Evolutionary conservation across 108 stramenopile genomes (phyloP).

Genomic region (Asterionellopsis glacialis): DNA sequence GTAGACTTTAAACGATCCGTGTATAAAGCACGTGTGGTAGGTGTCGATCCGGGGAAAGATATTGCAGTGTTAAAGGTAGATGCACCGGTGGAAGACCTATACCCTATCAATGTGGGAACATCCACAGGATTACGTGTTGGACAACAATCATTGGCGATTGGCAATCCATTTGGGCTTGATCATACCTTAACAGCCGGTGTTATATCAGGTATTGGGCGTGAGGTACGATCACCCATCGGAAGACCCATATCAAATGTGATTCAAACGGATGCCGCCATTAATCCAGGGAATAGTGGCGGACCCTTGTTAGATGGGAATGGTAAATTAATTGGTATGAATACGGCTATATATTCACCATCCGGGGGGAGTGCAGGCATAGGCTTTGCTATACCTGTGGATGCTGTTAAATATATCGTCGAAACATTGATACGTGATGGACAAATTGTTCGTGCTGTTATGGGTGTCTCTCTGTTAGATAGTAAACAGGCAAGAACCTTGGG

Average conservation of each 20-base stretch:
- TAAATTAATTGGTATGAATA: constrained; percentile 91
- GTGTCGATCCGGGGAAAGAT: constrained; percentile 92
- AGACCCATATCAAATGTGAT: constrained; percentile 95
- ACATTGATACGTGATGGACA: constrained; percentile 81
- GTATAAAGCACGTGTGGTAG: constrained; percentile 76
- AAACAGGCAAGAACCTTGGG: constrained; percentile 86
- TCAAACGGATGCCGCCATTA: constrained; percentile 90
- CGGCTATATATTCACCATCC: constrained; percentile 85
- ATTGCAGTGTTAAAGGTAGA: constrained; percentile 89
- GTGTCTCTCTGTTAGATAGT: constrained; percentile 84
- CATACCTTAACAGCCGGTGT: constrained; percentile 81
- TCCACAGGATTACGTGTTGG: constrained; percentile 61
- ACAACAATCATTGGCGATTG: constrained; percentile 79
- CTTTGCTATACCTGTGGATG: constrained; percentile 93
- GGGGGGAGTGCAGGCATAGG: constrained; percentile 91
- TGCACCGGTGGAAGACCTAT: constrained; percentile 40
- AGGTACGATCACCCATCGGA: constrained; percentile 81
- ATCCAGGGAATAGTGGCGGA: constrained; percentile 85
- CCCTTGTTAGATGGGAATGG: constrained; percentile 76
- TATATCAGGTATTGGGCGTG: constrained; percentile 72
- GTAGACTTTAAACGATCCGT: constrained; percentile 38
- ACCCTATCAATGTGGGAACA: constrained; percentile 59
- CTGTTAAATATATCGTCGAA: constrained; percentile 69
- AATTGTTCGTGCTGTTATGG: constrained; percentile 83
- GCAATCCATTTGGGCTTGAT: constrained; percentile 95